Percentiles rank a stretch among this genome's conserved stretches.
phyloP scores from a whole-genome alignment of 2,329 filamentous ascomycete genomes.

The Pyricularia grisea region DNA sequence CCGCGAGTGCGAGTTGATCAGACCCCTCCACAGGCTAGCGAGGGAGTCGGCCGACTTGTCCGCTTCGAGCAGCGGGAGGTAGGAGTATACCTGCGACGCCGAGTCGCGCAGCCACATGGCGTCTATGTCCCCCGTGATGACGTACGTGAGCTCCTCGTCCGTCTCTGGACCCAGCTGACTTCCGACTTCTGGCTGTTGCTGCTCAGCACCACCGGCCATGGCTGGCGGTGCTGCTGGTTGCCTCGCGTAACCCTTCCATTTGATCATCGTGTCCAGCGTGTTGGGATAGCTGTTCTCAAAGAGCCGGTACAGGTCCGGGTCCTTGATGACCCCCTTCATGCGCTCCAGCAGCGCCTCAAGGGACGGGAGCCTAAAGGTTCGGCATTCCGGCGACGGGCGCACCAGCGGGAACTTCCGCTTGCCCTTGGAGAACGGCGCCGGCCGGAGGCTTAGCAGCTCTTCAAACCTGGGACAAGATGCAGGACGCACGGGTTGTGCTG shows the following conservation, averaged over 20 bases:
- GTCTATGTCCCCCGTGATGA: slow-evolving; percentile 78
- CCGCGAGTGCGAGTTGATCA: slow-evolving; percentile 62
- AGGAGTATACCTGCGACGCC: slow-evolving; percentile 63
- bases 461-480: slow-evolving; percentile 15
- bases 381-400: slow-evolving; percentile 56
- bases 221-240: slow-evolving; percentile 8
- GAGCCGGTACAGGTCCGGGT: slow-evolving; percentile 62
- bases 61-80: slow-evolving; percentile 51
- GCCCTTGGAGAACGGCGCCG: slow-evolving; percentile 18
- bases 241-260: slow-evolving; percentile 59
- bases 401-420: slow-evolving; percentile 20
- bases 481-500: background rate
- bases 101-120: slow-evolving; percentile 87
- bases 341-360: slow-evolving; percentile 56
- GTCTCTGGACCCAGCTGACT: slow-evolving; percentile 10
- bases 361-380: slow-evolving; percentile 59
- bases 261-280: slow-evolving; percentile 72
- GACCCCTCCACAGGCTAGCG: slow-evolving; percentile 57
- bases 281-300: slow-evolving; percentile 82
- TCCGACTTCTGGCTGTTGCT: slow-evolving; percentile 15
- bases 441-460: slow-evolving; percentile 13
- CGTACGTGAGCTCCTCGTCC: slow-evolving; percentile 61
- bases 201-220: background rate
- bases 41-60: slow-evolving; percentile 42
- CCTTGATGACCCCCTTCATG: slow-evolving; percentile 28